Evolutionary conservation across 2,329 filamentous ascomycete genomes (phyloP), one percentile per base, ranked within the genome.

Genomic region (Chrysosporium keratinophilum): DNA sequence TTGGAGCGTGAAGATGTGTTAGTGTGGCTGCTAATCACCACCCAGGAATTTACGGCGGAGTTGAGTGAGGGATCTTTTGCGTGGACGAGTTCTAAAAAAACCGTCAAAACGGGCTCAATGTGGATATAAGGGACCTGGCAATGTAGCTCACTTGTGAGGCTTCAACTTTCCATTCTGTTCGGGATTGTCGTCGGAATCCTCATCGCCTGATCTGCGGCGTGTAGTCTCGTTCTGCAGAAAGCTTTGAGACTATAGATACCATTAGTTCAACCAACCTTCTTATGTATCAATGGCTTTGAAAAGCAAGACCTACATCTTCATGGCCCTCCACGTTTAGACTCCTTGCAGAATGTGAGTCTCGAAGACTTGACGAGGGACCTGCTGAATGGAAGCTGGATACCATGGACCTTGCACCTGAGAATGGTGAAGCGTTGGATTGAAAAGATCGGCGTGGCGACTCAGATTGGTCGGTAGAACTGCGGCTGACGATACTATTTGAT

Each of bases 401-500:
- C 20, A 66, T 56, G 7, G 69, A 72, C 23, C 63, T 63, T 1
- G 69, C 66, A 41, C 67, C 61, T 15, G 59, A 64, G 48, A 70
- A 64, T 4, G 68, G 69, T 23, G 67, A 70, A n/a, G 63, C 61
- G 45, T 63, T 64, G 2, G 68, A 70, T 39, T 68, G 65, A 55
- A 63, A 62, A 1, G 69, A 71, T 45, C 63, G 67, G 35, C 67
- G 63, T 3, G 68, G 67, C 4, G 62, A 63, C 5, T 66, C 67
- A 1, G 68, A 70, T 31, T 62, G 64, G 37, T 71, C 69, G 39
- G 64, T 67, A 6, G 69, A 71, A 56, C 70, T 69, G 14, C 64
- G 64, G 52, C 69, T 71, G 5, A 60, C 59, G 44, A 71, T 50
- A 52, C 67, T 71, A 1, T 61, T 61, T 23, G 62, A 56, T n/a